phyloP scores from a whole-genome alignment of 768 basidiomycete genomes.

The Rhodotorula toruloides region DNA sequence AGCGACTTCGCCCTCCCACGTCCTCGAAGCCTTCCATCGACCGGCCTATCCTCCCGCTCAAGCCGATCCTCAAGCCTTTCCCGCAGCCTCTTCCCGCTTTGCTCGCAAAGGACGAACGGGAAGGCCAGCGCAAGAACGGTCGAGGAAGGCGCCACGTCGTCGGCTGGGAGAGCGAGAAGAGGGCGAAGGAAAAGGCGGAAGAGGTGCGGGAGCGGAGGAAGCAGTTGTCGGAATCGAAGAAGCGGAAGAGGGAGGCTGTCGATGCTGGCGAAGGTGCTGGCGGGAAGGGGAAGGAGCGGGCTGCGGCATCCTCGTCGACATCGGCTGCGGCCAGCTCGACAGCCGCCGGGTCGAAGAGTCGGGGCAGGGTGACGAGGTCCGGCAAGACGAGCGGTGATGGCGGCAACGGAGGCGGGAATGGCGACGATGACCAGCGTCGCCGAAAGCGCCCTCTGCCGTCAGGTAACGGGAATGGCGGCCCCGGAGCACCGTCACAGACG shows the following conservation, averaged over 20 bases:
- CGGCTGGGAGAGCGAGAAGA: conserved; percentile 15
- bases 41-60: conserved; percentile 6
- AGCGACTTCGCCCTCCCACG: neutral
- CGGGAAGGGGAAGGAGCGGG: neutral
- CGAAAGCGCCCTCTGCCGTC: no score
- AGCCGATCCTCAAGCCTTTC: conserved; percentile 26
- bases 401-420: neutral
- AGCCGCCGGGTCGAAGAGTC: neutral
- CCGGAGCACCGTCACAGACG: no score
- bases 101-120: conserved; percentile 1
- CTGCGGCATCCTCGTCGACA: neutral
- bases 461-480: neutral
- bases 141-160: conserved; percentile 24
- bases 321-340: neutral
- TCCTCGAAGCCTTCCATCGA: neutral
- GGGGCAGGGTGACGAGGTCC: neutral
- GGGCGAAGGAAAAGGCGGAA: neutral
- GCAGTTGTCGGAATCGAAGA: no score
- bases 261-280: no score
- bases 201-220: neutral
- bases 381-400: neutral
- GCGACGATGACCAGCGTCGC: no score
- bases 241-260: no score
- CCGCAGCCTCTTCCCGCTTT: neutral
- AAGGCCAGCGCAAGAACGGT: conserved; percentile 7